These are phyloP conservation scores for Physcomitrellopsis africana DNA, from an alignment of 225 moss, liverwort and hornwort genomes.

Conservation along the genomic window DNA sequence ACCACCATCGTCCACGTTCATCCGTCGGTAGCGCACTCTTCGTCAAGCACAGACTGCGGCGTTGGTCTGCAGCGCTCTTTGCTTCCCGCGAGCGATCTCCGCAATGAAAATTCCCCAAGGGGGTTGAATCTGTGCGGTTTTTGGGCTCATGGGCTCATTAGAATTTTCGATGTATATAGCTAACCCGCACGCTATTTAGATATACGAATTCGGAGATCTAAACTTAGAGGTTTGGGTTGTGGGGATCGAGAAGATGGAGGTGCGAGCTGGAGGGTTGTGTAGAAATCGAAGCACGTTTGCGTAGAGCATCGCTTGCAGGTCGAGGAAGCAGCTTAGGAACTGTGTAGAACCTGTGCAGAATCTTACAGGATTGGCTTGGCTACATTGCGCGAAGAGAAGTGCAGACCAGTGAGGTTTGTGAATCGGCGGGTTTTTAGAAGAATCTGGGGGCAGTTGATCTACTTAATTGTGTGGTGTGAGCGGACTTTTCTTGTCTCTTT, in stretches of 20 bases:
- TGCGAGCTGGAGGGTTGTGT: background rate
- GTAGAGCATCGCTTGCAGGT: constrained; percentile 3
- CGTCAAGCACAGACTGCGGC: too few species aligned
- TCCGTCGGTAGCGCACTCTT: too few species aligned
- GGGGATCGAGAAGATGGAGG: background rate
- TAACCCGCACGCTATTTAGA: too few species aligned
- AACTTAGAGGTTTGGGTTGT: background rate
- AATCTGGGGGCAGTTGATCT: background rate
- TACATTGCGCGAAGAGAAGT: background rate
- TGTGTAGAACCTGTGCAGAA: background rate
- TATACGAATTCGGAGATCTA: background rate
- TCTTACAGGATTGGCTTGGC: background rate
- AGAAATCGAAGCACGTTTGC: background rate
- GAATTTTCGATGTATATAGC: background rate
- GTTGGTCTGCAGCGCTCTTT: too few species aligned
- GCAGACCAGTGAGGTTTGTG: background rate
- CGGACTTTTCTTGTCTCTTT: background rate
- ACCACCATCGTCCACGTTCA: too few species aligned
- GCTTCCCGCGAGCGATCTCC: background rate
- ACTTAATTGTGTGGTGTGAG: background rate
- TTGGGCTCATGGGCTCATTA: background rate
- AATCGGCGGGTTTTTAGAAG: background rate
- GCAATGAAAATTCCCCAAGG: background rate
- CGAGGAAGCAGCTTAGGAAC: background rate
- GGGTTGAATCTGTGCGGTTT: background rate